Conservation (phyloP, 331 rosid genomes). For the Pyracantha coccinea region DNA sequence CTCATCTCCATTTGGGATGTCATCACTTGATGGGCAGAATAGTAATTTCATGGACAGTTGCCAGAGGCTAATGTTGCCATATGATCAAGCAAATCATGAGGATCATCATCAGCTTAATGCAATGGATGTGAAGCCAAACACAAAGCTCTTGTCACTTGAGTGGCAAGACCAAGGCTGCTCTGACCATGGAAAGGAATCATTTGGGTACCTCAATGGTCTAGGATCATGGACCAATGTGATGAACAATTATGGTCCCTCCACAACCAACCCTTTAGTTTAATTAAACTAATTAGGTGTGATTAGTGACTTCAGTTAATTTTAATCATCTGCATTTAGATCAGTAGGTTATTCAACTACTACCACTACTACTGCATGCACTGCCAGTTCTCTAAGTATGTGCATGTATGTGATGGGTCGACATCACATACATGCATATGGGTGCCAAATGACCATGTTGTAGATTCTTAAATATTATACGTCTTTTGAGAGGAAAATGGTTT, state of each 20-base stretch:
- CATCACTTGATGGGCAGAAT: slow-evolving; percentile 35
- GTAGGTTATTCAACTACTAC: background rate
- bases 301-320: slow-evolving; percentile 4
- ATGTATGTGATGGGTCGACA: background rate
- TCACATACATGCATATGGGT: background rate
- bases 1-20: slow-evolving; percentile 51
- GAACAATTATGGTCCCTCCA: slow-evolving; percentile 62
- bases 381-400: background rate
- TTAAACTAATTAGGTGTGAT: slow-evolving; percentile 12
- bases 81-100: slow-evolving; percentile 24
- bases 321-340: slow-evolving; percentile 15
- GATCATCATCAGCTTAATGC: slow-evolving; percentile 13
- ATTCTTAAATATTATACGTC: background rate
- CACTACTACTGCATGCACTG: background rate
- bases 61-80: slow-evolving; percentile 67
- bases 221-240: slow-evolving; percentile 64
- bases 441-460: background rate
- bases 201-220: slow-evolving; percentile 47
- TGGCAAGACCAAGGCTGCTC: slow-evolving; percentile 82
- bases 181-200: slow-evolving; percentile 53
- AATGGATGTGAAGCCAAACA: slow-evolving; percentile 76
- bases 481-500: background rate
- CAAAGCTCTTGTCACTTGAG: slow-evolving; percentile 70
- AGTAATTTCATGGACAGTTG: slow-evolving; percentile 53
- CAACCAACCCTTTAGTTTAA: slow-evolving; percentile 56